phyloP scores from a whole-genome alignment of 2,329 filamentous ascomycete genomes.

The Ophiostoma pallidulum region DNA sequence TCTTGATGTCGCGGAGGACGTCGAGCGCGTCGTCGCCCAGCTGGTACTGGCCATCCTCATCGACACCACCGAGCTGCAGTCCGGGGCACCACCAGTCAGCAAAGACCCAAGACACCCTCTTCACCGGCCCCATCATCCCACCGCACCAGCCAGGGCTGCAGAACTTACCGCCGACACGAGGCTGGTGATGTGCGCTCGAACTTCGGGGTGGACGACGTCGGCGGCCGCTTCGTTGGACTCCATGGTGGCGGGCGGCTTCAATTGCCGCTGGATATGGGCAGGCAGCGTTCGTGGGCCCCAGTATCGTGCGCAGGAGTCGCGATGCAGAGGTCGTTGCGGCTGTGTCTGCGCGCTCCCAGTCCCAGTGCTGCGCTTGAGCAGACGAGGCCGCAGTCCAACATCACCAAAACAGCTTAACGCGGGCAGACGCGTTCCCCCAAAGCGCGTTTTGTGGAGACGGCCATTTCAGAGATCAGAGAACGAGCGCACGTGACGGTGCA shows the following conservation, averaged over 20 bases:
- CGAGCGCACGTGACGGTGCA: not conserved
- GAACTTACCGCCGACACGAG: conserved; percentile 77
- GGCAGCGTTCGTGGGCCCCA: not conserved
- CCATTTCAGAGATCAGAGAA: too few relatives aligned
- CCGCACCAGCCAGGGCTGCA: too few relatives aligned
- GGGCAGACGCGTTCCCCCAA: conserved; percentile 12
- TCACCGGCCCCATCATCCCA: not conserved
- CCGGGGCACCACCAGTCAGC: conserved; percentile 6
- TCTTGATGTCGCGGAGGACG: conserved; percentile 84
- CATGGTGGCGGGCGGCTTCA: conserved; percentile 32
- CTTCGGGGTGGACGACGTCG: conserved; percentile 77
- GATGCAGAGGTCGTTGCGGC: not conserved
- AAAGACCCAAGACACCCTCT: not conserved
- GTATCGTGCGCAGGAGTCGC: not conserved
- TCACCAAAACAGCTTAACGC: conserved; percentile 4
- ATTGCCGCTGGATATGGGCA: not conserved
- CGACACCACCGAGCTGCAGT: conserved; percentile 69
- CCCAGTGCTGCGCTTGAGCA: not conserved
- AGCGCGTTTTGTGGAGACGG: too few relatives aligned
- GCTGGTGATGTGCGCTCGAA: conserved; percentile 87
- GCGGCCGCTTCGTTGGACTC: conserved; percentile 41
- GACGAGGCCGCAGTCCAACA: not conserved
- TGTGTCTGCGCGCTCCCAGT: not conserved
- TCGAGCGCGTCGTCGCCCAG: conserved; percentile 90
- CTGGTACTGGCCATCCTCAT: conserved; percentile 73